Conservation (phyloP, 805 yeast genomes). For the Lipomyces kockii region DNA sequence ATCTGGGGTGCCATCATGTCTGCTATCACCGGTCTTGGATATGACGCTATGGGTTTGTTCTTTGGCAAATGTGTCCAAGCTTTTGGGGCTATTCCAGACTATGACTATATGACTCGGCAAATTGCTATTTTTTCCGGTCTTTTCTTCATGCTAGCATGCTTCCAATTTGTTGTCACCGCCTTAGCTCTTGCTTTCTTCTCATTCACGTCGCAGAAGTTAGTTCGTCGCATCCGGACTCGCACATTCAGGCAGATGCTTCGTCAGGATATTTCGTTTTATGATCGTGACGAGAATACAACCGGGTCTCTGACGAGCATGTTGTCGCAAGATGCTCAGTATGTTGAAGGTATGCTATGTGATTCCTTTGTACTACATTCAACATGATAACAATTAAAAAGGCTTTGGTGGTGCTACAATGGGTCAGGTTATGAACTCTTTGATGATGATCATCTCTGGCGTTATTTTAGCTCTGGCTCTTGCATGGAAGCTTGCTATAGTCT, state of each 20-base stretch:
- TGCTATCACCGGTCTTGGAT: conserved; percentile 46
- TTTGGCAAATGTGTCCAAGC: conserved; percentile 47
- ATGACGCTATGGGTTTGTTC: conserved; percentile 47
- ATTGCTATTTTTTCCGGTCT: conserved; percentile 40
- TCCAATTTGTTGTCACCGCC: conserved; percentile 25
- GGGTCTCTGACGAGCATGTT: conserved; percentile 41
- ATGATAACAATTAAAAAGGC: conserved; percentile 2
- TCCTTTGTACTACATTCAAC: neutral
- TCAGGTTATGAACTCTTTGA: conserved; percentile 44
- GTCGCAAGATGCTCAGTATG: conserved; percentile 42
- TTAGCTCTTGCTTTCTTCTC: conserved; percentile 24
- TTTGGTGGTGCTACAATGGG: conserved; percentile 42
- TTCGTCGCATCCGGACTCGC: conserved; percentile 38
- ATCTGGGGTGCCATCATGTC: conserved; percentile 30
- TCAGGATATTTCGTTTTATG: conserved; percentile 43
- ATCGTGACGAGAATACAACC: conserved; percentile 39
- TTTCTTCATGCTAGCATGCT: conserved; percentile 40
- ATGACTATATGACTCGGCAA: conserved; percentile 42
- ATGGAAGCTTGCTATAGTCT: conserved; percentile 52
- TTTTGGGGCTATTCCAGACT: conserved; percentile 38
- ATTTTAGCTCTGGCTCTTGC: conserved; percentile 48
- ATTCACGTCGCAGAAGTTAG: conserved; percentile 33
- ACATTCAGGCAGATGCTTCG: conserved; percentile 38
- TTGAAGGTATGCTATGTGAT: conserved; percentile 23
- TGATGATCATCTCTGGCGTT: conserved; percentile 42